Evolutionary conservation across 805 yeast species (phyloP), one percentile per base, ranked within the genome.

Genomic region (Pichia sporocuriosa): DNA sequence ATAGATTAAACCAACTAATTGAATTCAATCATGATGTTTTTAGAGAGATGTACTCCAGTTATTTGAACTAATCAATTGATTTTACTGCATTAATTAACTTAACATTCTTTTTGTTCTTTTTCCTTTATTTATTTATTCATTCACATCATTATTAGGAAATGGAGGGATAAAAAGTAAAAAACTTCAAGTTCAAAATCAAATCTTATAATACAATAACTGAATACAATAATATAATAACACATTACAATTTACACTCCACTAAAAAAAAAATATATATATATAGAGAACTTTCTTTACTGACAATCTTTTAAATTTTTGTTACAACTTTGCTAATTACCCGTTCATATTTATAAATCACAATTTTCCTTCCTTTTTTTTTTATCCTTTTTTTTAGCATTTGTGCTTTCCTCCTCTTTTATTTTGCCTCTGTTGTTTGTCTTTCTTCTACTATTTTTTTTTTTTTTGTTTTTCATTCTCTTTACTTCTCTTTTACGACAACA

Each of bases 21-120:
- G 80, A 78, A 44, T 81, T 86, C 64, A 94, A 86, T 61, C 81
- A 88, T 85, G 79, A 75, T 43, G 95, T 86, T 11, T 85, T 86
- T 61, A 88, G 85, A 25, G 70, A 71, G 32, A 79, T 80, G 62
- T 86, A 86, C 53, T 23, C 33, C 10, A 29, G 32, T 40, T 39
- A 32, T 31, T 23, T 39, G 21, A 27, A 26, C 12, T 39, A 13
- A 12, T 15, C 4, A 11, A 5, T n/a, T 17, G 28, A 25, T 25
- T 3, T 23, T 13, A n/a, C 12, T 9, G 9, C 34, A 24, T 25
- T 22, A 7, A 15, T n/a, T 4, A 10, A 29, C 19, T n/a, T 6
- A 21, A 23, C 8, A 22, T 8, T 19, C 24, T 12, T 25, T 19
- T 16, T 16, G n/a, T n/a, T n/a, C n/a, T n/a, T n/a, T n/a, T n/a